phyloP scores from a whole-genome alignment of 306 rosid species.

The Casuarina equisetifolia region DNA sequence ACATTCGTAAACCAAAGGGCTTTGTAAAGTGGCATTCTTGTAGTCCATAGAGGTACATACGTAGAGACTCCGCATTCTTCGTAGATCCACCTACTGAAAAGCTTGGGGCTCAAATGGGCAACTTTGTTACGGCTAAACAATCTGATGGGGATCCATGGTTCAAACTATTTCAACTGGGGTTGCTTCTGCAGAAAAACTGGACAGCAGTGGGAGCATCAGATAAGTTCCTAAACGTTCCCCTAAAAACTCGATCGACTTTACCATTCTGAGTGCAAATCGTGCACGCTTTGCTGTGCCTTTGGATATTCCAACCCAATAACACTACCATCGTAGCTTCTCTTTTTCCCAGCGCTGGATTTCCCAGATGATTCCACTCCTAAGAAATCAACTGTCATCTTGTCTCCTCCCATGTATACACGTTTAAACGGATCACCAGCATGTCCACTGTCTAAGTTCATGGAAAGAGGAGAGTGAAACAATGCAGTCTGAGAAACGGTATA shows the following conservation, averaged over 20 bases:
- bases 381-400: background rate
- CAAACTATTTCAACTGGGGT: too few relatives aligned
- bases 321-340: background rate
- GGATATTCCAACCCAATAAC: background rate
- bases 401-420: background rate
- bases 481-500: background rate
- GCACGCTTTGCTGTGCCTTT: constrained; percentile 3
- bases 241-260: background rate
- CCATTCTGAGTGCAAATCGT: background rate
- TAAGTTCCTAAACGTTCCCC: background rate
- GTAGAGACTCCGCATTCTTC: too few relatives aligned
- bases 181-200: too few relatives aligned
- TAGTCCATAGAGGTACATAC: too few relatives aligned
- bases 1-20: too few relatives aligned
- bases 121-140: too few relatives aligned
- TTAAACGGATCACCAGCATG: background rate
- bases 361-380: background rate
- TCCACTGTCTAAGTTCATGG: background rate
- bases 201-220: background rate
- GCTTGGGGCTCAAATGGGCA: too few relatives aligned
- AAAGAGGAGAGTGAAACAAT: background rate
- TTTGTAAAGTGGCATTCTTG: too few relatives aligned
- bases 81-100: too few relatives aligned
- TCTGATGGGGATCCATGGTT: too few relatives aligned
- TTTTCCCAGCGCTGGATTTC: background rate